Evolutionary conservation across 306 rosid species (phyloP), one percentile per base, ranked within the genome.

Genomic region (Benincasa hispida): DNA sequence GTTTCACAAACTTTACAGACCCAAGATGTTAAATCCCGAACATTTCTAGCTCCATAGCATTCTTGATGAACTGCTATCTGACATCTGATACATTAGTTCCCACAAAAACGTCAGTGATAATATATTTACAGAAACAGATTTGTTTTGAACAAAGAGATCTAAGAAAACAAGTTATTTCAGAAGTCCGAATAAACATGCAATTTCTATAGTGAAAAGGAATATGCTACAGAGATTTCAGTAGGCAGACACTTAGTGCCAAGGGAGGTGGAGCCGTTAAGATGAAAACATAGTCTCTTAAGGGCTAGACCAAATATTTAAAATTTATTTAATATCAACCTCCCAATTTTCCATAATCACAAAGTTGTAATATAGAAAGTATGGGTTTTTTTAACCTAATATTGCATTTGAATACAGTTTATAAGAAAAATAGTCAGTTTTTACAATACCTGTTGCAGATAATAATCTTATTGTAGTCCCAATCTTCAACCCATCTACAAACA

Each of bases 61-160:
- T 95, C 99, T 86, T 95, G 99, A 92, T 95, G 99, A 79, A 95
- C 98, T 5, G 99, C 98, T 80, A 95, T 92, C 86, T 95, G 99
- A 84, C 99, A 95, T 84, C 99, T 95, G 79, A 65, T 80, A 76
- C 59, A 76, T 57, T 56, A 34, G 24, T 75, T 55, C 24, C 67
- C 35, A 34, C 57, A 41, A 55, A 37, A 13, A 4, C 37, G 25
- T 76, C 25, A 76, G 12, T 58, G 34, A 74, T 22, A 19, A 55
- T 55, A 74, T 15, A 48, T 72, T 72, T 25, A 72, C 27, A 28
- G 76, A 72, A 72, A 47, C 25, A 72, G 25, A 72, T 42, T 72
- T 47, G 60, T 27, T 72, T 48, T 47, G 34, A 48, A 72, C 45
- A 50, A 72, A 72, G 25, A 72, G 76, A 9, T 24, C 76, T 18